phyloP scores from a whole-genome alignment of 108 stramenopile genomes.

The Nannochloropsis gaditana region DNA sequence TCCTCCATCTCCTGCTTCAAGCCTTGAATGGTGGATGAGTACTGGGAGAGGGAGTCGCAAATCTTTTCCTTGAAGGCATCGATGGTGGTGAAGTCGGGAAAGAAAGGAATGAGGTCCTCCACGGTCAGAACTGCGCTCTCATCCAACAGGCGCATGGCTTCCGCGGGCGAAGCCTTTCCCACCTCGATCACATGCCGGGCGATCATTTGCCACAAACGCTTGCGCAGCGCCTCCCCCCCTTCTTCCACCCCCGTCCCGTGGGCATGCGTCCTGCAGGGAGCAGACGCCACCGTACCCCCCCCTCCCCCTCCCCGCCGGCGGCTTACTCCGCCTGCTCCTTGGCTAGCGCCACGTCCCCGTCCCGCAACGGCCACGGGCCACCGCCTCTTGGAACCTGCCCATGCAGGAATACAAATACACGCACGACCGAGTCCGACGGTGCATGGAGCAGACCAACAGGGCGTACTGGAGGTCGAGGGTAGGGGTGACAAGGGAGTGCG shows the following conservation, averaged over 20 bases:
- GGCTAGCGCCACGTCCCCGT: conserved; percentile 35
- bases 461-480: conserved; percentile 39
- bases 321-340: conserved; percentile 20
- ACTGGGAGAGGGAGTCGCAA: conserved; percentile 45
- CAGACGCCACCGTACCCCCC: neutral
- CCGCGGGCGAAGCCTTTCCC: conserved; percentile 26
- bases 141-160: conserved; percentile 35
- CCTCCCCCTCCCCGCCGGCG: neutral
- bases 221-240: conserved; percentile 25
- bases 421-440: conserved; percentile 26
- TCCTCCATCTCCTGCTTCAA: conserved; percentile 53
- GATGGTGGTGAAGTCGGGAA: conserved; percentile 55
- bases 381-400: conserved; percentile 44
- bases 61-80: conserved; percentile 55
- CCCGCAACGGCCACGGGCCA: conserved; percentile 11
- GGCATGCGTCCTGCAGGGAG: no score
- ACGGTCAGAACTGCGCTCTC: conserved; percentile 36
- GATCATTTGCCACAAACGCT: conserved; percentile 52
- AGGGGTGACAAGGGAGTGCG: conserved; percentile 25
- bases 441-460: conserved; percentile 36
- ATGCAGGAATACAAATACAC: conserved; percentile 40
- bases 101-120: conserved; percentile 51
- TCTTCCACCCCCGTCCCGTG: neutral
- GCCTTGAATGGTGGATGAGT: conserved; percentile 38
- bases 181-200: conserved; percentile 37